Conservation (phyloP, 495 filamentous ascomycete genomes). For the Glutinoglossum americanum region DNA sequence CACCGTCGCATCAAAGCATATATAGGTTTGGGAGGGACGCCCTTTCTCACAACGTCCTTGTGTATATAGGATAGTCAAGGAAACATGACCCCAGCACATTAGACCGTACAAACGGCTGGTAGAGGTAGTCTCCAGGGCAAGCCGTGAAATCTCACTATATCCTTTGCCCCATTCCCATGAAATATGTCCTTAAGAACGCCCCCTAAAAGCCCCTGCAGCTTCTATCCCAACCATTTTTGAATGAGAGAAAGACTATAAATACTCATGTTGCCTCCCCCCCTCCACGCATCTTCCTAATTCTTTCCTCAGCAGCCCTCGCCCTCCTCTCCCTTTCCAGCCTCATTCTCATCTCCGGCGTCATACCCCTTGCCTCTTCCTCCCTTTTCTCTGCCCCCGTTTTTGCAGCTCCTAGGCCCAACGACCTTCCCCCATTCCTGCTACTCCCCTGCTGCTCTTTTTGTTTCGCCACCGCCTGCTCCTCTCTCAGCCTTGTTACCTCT, state of each 20-base stretch:
- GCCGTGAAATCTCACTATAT: neutral
- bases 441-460: conserved; percentile 11
- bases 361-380: conserved; percentile 60
- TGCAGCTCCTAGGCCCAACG: conserved; percentile 21
- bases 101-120: too few relatives aligned
- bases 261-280: neutral
- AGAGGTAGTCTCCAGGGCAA: too few relatives aligned
- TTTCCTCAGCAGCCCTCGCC: conserved; percentile 72
- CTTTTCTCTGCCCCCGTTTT: conserved; percentile 55
- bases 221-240: too few relatives aligned
- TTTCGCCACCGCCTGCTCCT: conserved; percentile 17
- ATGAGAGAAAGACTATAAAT: too few relatives aligned
- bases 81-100: too few relatives aligned
- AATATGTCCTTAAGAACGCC: neutral
- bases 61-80: too few relatives aligned
- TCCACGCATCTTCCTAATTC: conserved; percentile 44
- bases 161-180: neutral
- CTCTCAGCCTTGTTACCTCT: conserved; percentile 18
- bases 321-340: conserved; percentile 60
- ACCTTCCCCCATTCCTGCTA: conserved; percentile 21
- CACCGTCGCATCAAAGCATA: too few relatives aligned
- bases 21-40: too few relatives aligned
- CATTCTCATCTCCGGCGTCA: conserved; percentile 69
- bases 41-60: too few relatives aligned
- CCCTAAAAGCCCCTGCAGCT: neutral